These are phyloP conservation scores for Ascochyta fabae DNA, from an alignment of 2,329 filamentous ascomycete genomes.

Conservation along the genomic window DNA sequence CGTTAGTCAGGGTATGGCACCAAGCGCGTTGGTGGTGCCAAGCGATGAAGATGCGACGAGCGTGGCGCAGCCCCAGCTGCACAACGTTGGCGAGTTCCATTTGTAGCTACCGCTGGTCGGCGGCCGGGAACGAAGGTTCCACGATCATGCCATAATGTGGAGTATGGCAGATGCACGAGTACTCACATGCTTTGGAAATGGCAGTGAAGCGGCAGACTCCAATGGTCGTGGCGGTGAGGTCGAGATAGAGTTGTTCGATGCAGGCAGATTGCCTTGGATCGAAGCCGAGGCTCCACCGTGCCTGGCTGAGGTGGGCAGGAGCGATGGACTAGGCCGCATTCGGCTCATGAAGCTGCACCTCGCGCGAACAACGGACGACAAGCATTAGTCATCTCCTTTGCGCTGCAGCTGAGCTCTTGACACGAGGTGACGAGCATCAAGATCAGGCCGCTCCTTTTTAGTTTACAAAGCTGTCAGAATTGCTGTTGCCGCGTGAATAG, in stretches of 20 bases:
- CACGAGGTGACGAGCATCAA: too few relatives aligned
- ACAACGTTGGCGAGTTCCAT: conserved; percentile 6
- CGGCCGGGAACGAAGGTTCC: conserved; percentile 1
- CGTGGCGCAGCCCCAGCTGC: conserved; percentile 26
- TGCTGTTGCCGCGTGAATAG: background rate
- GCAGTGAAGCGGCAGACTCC: background rate
- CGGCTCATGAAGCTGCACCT: background rate
- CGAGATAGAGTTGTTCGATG: conserved; percentile 13
- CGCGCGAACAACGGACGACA: conserved; percentile 14
- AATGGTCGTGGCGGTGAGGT: conserved; percentile 6
- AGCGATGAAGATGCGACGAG: conserved; percentile 18
- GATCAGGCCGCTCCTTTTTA: background rate
- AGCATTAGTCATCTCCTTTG: background rate
- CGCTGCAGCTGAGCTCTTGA: background rate
- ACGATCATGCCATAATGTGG: background rate
- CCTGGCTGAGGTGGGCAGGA: conserved; percentile 4
- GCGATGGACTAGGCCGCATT: background rate
- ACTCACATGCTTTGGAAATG: conserved; percentile 2
- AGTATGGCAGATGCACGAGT: background rate
- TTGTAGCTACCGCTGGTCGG: background rate
- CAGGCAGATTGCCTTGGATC: conserved; percentile 2
- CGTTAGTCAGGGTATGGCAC: conserved; percentile 14
- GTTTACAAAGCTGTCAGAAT: background rate
- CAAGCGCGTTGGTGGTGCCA: conserved; percentile 9
- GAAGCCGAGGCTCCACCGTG: conserved; percentile 14